These are phyloP conservation scores for Hysterium pulicare DNA, from an alignment of 2,329 filamentous ascomycete genomes.

Conservation along the genomic window DNA sequence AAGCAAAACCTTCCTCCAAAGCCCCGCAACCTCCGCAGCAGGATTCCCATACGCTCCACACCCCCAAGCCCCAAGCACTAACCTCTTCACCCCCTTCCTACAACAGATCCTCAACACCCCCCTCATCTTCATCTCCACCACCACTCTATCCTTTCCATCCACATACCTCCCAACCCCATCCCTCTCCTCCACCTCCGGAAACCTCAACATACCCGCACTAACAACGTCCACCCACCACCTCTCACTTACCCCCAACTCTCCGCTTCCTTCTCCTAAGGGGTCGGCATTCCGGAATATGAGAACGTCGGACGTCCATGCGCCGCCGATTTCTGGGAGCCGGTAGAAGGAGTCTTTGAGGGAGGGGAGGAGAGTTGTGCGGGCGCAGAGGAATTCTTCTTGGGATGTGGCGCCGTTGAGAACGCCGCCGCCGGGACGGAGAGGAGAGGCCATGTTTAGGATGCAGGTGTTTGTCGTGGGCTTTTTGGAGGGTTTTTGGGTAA, in stretches of 20 bases:
- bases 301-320: constrained; percentile 56
- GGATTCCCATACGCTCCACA: constrained; percentile 64
- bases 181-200: constrained; percentile 48
- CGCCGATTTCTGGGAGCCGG: constrained; percentile 56
- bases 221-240: constrained; percentile 59
- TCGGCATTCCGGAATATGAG: constrained; percentile 52
- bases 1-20: constrained; percentile 47
- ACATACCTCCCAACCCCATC: constrained; percentile 34
- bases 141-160: constrained; percentile 48
- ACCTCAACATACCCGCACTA: constrained; percentile 56
- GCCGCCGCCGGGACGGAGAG: constrained; percentile 59
- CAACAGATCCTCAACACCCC: constrained; percentile 53
- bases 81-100: constrained; percentile 41
- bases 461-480: constrained; percentile 40
- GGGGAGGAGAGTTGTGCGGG: constrained; percentile 58
- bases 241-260: constrained; percentile 45
- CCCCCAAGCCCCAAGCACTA: constrained; percentile 64
- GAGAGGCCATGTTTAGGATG: constrained; percentile 63
- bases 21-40: constrained; percentile 54
- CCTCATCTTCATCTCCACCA: constrained; percentile 55
- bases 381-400: constrained; percentile 62
- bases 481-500: background rate
- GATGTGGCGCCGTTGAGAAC: constrained; percentile 58
- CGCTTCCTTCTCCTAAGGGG: constrained; percentile 28
- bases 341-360: constrained; percentile 59